Conservation (phyloP, 2,329 filamentous ascomycete species). For the Cyphellophora attinorum region DNA sequence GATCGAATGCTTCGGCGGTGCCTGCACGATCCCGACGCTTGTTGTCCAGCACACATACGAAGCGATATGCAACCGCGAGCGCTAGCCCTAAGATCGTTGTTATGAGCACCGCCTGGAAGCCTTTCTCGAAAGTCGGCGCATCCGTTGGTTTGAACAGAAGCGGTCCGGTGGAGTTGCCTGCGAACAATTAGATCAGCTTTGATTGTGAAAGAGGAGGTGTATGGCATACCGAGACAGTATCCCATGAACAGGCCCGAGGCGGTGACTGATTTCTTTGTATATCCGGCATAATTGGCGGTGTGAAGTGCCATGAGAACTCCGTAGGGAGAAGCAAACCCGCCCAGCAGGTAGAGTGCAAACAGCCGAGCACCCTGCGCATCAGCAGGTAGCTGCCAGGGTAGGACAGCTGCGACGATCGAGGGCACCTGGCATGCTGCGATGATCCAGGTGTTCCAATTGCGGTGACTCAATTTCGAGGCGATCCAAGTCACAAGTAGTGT, state of each 20-base stretch:
- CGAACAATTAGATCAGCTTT: conserved; percentile 12
- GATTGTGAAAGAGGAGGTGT: conserved; percentile 19
- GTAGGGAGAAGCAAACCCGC: conserved; percentile 36
- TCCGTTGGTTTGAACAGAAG: conserved; percentile 24
- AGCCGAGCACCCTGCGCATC: too few relatives aligned
- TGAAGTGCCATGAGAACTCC: conserved; percentile 42
- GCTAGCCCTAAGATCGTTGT: conserved; percentile 11
- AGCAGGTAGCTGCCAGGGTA: conserved; percentile 39
- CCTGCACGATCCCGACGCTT: conserved; percentile 7
- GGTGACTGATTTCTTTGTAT: conserved; percentile 47
- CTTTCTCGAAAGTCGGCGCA: conserved; percentile 20
- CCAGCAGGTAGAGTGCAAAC: conserved; percentile 42
- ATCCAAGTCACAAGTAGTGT: conserved; percentile 30
- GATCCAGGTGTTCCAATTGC: conserved; percentile 30
- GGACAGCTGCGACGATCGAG: conserved; percentile 30
- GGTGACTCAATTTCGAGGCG: conserved; percentile 26
- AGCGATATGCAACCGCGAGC: conserved; percentile 18
- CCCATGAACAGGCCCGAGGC: conserved; percentile 43
- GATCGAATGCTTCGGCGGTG: conserved; percentile 38
- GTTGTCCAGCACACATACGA: conserved; percentile 16
- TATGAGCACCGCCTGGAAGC: conserved; percentile 24
- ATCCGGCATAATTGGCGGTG: conserved; percentile 44
- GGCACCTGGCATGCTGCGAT: conserved; percentile 32
- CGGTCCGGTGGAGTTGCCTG: conserved; percentile 25
- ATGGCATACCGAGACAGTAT: conserved; percentile 46